A percentile compares a stretch with the other conserved stretches of the same genome.
Conservation (phyloP, 1,284 basidiomycete species). For the Moesziomyces sp. region DNA sequence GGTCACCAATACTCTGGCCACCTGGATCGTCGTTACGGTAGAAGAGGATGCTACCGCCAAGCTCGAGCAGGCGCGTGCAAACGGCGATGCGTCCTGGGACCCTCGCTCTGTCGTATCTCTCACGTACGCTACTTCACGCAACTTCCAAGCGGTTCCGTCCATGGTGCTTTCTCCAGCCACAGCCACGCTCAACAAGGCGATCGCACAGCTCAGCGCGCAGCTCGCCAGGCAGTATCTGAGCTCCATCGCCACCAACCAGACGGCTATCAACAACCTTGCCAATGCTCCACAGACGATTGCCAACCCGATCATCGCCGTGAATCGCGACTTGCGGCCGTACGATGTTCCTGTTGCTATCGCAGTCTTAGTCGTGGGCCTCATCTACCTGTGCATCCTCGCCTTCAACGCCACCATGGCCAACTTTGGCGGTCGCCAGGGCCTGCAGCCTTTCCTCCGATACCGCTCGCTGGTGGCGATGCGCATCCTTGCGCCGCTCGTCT, state of each 20-base stretch:
- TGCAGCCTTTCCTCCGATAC: slow-evolving; percentile 52
- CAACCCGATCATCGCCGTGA: slow-evolving; percentile 71
- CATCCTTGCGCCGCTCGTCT: slow-evolving; percentile 39
- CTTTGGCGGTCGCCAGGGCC: slow-evolving; percentile 39
- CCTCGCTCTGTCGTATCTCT: slow-evolving; percentile 47
- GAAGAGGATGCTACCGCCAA: slow-evolving; percentile 43
- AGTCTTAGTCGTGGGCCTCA: slow-evolving; percentile 78
- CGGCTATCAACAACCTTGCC: slow-evolving; percentile 35
- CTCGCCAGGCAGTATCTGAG: slow-evolving; percentile 48
- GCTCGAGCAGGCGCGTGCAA: slow-evolving; percentile 47
- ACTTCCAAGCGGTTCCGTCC: slow-evolving; percentile 42
- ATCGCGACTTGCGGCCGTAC: slow-evolving; percentile 76
- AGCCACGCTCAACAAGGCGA: slow-evolving; percentile 18
- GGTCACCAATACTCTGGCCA: slow-evolving; percentile 40
- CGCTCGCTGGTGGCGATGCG: slow-evolving; percentile 55
- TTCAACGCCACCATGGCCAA: slow-evolving; percentile 64
- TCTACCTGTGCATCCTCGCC: slow-evolving; percentile 76
- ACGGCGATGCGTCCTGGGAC: slow-evolving; percentile 55
- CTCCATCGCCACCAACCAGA: slow-evolving; percentile 29
- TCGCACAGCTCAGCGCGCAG: slow-evolving; percentile 17
- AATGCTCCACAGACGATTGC: slow-evolving; percentile 75
- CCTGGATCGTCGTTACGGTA: slow-evolving; percentile 51
- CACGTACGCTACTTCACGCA: slow-evolving; percentile 53
- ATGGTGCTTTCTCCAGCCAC: slow-evolving; percentile 46
- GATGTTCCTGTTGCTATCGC: slow-evolving; percentile 78